Conservation (phyloP, 768 basidiomycete genomes). For the Sporobolomyces phaffii region DNA sequence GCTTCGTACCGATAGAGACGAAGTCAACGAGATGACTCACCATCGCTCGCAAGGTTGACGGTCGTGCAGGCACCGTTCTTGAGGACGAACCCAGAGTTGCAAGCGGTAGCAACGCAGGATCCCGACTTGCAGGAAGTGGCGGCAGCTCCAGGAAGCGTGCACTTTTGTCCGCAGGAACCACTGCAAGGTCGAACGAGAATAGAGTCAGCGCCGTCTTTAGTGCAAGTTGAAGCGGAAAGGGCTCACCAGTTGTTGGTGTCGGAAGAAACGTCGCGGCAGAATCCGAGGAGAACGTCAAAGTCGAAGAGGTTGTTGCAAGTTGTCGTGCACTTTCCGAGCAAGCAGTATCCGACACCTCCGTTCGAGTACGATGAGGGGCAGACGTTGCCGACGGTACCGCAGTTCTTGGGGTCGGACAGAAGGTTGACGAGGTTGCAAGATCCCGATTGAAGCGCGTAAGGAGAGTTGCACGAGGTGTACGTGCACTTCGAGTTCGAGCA, state of each 20-base stretch:
- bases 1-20: too few relatives aligned
- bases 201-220: not conserved
- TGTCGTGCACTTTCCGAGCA: constrained; percentile 16
- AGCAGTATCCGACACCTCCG: constrained; percentile 27
- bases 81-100: constrained; percentile 12
- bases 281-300: constrained; percentile 24
- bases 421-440: constrained; percentile 18
- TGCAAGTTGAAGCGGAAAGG: not conserved
- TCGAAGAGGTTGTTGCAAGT: constrained; percentile 17
- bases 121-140: constrained; percentile 18
- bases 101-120: constrained; percentile 12
- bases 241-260: constrained; percentile 24
- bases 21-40: not conserved
- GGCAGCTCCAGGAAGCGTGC: constrained; percentile 10
- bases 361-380: constrained; percentile 33
- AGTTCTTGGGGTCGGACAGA: constrained; percentile 20
- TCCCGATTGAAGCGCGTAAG: constrained; percentile 9
- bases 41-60: constrained; percentile 9
- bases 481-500: constrained; percentile 17
- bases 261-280: constrained; percentile 24
- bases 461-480: constrained; percentile 6
- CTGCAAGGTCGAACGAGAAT: not conserved
- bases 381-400: constrained; percentile 8
- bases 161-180: constrained; percentile 15
- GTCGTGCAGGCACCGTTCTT: constrained; percentile 13